Evolutionary conservation across 2,329 filamentous ascomycete genomes (phyloP).

Genomic region (Ophiostoma australiae): DNA sequence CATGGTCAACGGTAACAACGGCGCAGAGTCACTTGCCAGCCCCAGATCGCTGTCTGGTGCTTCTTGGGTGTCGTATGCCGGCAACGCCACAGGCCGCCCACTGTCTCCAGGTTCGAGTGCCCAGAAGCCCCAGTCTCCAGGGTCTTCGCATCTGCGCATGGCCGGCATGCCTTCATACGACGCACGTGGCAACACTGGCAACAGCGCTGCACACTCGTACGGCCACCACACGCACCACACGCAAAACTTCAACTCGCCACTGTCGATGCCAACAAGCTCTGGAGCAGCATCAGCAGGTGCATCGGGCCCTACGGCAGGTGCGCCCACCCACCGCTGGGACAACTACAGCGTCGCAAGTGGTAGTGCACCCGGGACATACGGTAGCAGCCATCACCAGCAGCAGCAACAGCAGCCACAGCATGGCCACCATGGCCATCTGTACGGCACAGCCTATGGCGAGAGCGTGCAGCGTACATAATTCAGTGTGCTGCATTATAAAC

Average conservation of each 20-base stretch:
- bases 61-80: slow-evolving; percentile 39
- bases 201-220: slow-evolving; percentile 21
- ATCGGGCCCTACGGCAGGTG: neutral
- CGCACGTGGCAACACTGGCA: slow-evolving; percentile 24
- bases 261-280: slow-evolving; percentile 21
- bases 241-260: slow-evolving; percentile 27
- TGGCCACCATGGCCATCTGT: slow-evolving; percentile 26
- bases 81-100: slow-evolving; percentile 36
- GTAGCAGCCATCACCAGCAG: slow-evolving; percentile 22
- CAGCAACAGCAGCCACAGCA: slow-evolving; percentile 25
- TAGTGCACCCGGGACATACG: slow-evolving; percentile 15
- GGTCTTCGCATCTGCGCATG: slow-evolving; percentile 35
- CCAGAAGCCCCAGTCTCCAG: slow-evolving; percentile 37
- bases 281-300: slow-evolving; percentile 7
- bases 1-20: slow-evolving; percentile 35
- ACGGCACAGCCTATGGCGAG: slow-evolving; percentile 27
- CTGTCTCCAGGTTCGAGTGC: slow-evolving; percentile 37
- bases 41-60: slow-evolving; percentile 48
- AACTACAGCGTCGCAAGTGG: slow-evolving; percentile 23
- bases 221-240: slow-evolving; percentile 31
- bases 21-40: slow-evolving; percentile 49
- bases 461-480: slow-evolving; percentile 25
- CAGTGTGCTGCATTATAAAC: too few species aligned
- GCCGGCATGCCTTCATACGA: slow-evolving; percentile 36
- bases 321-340: slow-evolving; percentile 26